These are phyloP conservation scores for Phaeosphaeria sp. DNA, from an alignment of 2,329 filamentous ascomycete genomes.

Conservation along the genomic window DNA sequence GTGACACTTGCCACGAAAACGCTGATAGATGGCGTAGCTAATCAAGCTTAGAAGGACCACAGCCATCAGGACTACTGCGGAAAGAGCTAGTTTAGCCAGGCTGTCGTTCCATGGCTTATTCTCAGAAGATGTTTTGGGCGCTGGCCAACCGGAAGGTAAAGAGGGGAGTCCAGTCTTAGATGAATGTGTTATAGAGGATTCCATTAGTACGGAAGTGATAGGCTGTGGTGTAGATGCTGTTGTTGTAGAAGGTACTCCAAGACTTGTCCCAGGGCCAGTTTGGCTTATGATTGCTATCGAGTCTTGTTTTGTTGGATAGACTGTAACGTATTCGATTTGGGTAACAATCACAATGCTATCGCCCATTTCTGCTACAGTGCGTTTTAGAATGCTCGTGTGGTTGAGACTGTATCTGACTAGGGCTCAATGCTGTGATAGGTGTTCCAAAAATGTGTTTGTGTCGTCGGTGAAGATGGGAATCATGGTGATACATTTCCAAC, in stretches of 20 bases:
- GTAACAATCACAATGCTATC: background rate
- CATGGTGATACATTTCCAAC: no score
- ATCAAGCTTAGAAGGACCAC: conserved; percentile 4
- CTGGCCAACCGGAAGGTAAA: background rate
- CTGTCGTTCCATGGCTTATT: conserved; percentile 10
- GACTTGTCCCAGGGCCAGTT: background rate
- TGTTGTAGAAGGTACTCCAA: background rate
- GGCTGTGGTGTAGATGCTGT: background rate
- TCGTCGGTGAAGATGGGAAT: background rate
- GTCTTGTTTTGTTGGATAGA: background rate
- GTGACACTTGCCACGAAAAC: conserved; percentile 11
- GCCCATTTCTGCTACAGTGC: background rate
- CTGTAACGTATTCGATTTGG: background rate
- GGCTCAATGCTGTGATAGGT: background rate
- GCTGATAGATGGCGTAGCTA: conserved; percentile 9
- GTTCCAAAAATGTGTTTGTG: background rate
- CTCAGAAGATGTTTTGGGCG: background rate
- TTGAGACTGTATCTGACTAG: background rate
- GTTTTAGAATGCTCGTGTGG: background rate
- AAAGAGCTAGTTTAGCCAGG: conserved; percentile 3
- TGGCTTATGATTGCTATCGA: background rate
- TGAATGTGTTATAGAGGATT: background rate
- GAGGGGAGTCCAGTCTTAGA: background rate
- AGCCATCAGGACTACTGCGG: conserved; percentile 4
- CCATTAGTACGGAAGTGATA: background rate